A percentile compares a stretch with the other conserved stretches of the same genome.
Conservation (phyloP, 164 flowering plant species). For the Brasenia schreberi region DNA sequence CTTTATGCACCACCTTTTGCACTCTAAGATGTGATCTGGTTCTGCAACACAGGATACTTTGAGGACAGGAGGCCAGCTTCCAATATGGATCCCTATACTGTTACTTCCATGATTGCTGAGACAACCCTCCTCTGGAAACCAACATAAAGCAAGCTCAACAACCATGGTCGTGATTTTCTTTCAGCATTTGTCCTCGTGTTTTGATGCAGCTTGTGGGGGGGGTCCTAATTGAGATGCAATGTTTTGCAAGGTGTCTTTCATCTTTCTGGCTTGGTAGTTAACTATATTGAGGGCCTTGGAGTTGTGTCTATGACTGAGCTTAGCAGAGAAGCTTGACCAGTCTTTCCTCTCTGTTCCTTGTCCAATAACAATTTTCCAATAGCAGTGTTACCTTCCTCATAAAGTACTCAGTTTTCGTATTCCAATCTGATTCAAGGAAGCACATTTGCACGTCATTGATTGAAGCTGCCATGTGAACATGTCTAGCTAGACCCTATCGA, state of each 20-base stretch:
- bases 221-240: neutral
- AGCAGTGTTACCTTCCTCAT: neutral
- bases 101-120: slow-evolving; percentile 28
- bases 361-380: neutral
- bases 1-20: neutral
- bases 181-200: neutral
- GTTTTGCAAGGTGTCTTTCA: neutral
- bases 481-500: too few species aligned
- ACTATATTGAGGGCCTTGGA: neutral
- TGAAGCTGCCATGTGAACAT: too few species aligned
- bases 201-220: neutral
- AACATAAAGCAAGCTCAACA: slow-evolving; percentile 2
- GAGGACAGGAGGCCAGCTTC: slow-evolving; percentile 40
- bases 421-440: too few species aligned
- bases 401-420: too few species aligned
- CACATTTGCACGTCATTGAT: too few species aligned
- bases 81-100: slow-evolving; percentile 32
- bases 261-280: neutral
- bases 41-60: slow-evolving; percentile 17
- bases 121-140: slow-evolving; percentile 28
- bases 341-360: neutral
- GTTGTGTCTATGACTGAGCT: neutral
- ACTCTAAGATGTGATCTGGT: neutral
- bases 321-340: neutral
- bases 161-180: neutral